Base-by-base conservation (phyloP, 371 early-diverging fungal genomes). In the Mortierella sp. region DNA sequence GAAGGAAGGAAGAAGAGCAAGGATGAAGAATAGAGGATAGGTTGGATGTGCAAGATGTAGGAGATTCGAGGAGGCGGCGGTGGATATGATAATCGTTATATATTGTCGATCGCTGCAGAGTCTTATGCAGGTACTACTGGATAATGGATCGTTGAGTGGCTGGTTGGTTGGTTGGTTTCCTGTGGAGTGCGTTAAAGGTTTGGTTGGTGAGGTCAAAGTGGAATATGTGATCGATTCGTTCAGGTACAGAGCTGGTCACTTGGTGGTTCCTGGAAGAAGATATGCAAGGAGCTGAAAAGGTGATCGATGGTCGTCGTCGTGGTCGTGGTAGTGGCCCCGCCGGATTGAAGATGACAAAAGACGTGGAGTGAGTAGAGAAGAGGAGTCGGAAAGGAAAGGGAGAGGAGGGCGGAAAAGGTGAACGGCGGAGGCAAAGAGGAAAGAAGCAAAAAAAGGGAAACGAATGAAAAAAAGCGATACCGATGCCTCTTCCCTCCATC, bases 351-450 rank as follows among this genome's bases (percentile, higher is more conserved):
- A 47, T 1, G 47, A 47, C 22, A 22, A 37, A 37, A 37, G 19
- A 11, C 10, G 39, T 6, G 40, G 68, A 22, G 48, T n/a, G 19
- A 65, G 39, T 22, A 70, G 39, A 26, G 55, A 44, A 58, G 26
- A 40, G 31, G 14, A 52, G 41, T 34, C 22, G 11, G 52, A 40
- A 13, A 22, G 22, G 24, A 13, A 39, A 63, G 16, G 39, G 29
- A 4, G 16, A 53, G 52, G 48, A 52, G 2, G 64, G 37, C 55
- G 31, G 40, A 66, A 40, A 52, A 41, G 61, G 14, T 16, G 10
- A 40, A 29, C 31, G 55, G 73, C 41, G 24, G 61, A 55, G 67
- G 61, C 53, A 67, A 53, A 26, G 44, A 31, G 45, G 47, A 24
- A 7, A 47, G 31, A 67, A 26, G 29, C 44, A 55, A 67, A 34